These are phyloP conservation scores for Ganoderma resinaceum DNA, from an alignment of 1,284 basidiomycete species.

Conservation along the genomic window DNA sequence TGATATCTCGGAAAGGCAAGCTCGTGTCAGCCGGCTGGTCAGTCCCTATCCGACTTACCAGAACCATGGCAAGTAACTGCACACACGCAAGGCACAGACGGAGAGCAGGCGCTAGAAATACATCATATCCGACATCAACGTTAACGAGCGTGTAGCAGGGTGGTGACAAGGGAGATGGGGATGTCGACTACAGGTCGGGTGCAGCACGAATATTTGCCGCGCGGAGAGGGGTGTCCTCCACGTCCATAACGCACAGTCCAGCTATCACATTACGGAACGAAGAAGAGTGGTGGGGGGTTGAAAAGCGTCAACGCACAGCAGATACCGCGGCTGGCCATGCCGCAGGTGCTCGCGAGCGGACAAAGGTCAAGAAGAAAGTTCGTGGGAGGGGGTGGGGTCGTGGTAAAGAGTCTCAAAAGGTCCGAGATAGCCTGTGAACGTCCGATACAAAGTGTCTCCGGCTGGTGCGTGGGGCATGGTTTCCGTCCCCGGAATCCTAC, in stretches of 20 bases:
- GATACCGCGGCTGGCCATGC: conserved; percentile 20
- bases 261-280: conserved; percentile 32
- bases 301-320: not conserved
- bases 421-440: conserved; percentile 3
- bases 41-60: not conserved
- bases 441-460: conserved; percentile 10
- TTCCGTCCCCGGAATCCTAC: not conserved
- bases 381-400: conserved; percentile 11
- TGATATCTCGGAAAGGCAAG: not conserved
- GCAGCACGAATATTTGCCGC: conserved; percentile 20
- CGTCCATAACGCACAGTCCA: conserved; percentile 33
- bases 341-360: conserved; percentile 1
- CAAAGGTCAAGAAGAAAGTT: conserved; percentile 1
- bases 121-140: conserved; percentile 25
- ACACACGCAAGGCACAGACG: not conserved
- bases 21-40: not conserved
- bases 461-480: not conserved
- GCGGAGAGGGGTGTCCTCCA: conserved; percentile 22
- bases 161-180: not conserved
- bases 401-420: conserved; percentile 16
- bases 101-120: not conserved
- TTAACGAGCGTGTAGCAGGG: conserved; percentile 28
- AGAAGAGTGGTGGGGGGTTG: not conserved
- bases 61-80: not conserved
- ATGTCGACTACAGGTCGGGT: conserved; percentile 29